Evolutionary conservation across 192 early-diverging fungal genomes (phyloP), one percentile per base, ranked within the genome.

Genomic region (Entophlyctis helioformis): DNA sequence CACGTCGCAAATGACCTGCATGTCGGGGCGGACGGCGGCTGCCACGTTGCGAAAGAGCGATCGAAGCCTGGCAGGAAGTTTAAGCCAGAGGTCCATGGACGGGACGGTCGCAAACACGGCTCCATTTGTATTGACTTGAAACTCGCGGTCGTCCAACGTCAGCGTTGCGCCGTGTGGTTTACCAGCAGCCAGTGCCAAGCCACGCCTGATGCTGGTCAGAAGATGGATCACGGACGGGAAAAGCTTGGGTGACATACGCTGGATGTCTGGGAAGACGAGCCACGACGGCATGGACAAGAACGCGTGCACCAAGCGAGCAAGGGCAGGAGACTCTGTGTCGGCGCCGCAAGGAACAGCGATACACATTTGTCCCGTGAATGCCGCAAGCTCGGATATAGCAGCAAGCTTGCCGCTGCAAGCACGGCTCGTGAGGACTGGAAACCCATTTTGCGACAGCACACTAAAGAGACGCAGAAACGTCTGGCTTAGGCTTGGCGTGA

Each of bases 31-130:
- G 11, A 11, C 6, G n/a, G 25, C 35, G 1, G 47, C 21, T 15
- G 29, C 36, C 10, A 54, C 32, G 12, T 44, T 44, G 7, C 53
- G 42, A 16, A 45, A 54, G 24, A 46, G 24, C 36, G 37, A 15
- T n/a, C 36, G 19, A 10, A 46, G 13, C n/a, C 11, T 46, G 22
- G 2, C 18, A 2, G 52, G 52, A 37, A 46, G 26, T 36, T n/a
- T 4, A 12, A 13, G 34, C 23, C 11, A 25, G 22, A 12, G 15
- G 13, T 38, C 22, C 23, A 18, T 39, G 7, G 36, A 25, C 12
- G 13, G 20, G 18, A 13, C 37, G 25, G 36, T 54, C 0, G 44
- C 53, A 47, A 54, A 54, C 0, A 54, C 25, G 29, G 53, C 44
- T 20, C 36, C n/a, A 2, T 22, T n/a, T 10, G 36, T 31, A 16